Evolutionary conservation across 1,284 basidiomycete species (phyloP).

Genomic region (Schizopora paradoxa): DNA sequence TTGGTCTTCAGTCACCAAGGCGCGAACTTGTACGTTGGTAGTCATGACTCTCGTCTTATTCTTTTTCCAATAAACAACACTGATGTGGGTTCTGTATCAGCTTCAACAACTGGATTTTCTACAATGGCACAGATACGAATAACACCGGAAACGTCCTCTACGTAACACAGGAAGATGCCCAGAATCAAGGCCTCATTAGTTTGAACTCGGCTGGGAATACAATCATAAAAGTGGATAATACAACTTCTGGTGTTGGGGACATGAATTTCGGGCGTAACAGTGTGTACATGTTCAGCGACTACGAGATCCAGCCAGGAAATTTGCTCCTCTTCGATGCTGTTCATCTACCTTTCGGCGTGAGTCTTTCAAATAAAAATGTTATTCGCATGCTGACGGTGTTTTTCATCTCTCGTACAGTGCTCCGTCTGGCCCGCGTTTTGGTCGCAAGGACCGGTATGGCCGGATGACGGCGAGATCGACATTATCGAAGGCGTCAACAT

Average conservation of each 20-base stretch:
- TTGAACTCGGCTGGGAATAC: slow-evolving; percentile 16
- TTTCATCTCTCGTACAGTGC: neutral
- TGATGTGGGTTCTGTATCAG: too few relatives aligned
- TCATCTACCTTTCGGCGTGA: slow-evolving; percentile 17
- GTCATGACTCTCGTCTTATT: too few relatives aligned
- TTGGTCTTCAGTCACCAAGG: too few relatives aligned
- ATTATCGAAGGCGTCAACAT: slow-evolving; percentile 35
- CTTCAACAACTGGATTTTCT: slow-evolving; percentile 16
- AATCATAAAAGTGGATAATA: slow-evolving; percentile 19
- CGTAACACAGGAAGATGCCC: slow-evolving; percentile 11
- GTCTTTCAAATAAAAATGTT: too few relatives aligned
- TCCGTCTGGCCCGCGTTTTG: slow-evolving; percentile 38
- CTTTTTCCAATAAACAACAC: slow-evolving; percentile 1
- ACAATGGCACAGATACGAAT: slow-evolving; percentile 15
- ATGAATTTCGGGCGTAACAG: slow-evolving; percentile 13
- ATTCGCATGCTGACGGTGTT: neutral
- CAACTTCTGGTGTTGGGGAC: slow-evolving; percentile 8
- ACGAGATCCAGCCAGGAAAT: slow-evolving; percentile 11
- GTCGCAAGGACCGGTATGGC: slow-evolving; percentile 33
- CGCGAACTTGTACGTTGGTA: too few relatives aligned
- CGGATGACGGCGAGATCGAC: slow-evolving; percentile 39
- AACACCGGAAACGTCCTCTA: slow-evolving; percentile 18
- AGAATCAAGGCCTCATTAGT: slow-evolving; percentile 12
- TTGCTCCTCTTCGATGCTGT: slow-evolving; percentile 17
- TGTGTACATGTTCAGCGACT: slow-evolving; percentile 12